Evolutionary conservation across 345 rosid genomes (phyloP), one percentile per base, ranked within the genome.

Genomic region (Bruguiera gymnorhiza): DNA sequence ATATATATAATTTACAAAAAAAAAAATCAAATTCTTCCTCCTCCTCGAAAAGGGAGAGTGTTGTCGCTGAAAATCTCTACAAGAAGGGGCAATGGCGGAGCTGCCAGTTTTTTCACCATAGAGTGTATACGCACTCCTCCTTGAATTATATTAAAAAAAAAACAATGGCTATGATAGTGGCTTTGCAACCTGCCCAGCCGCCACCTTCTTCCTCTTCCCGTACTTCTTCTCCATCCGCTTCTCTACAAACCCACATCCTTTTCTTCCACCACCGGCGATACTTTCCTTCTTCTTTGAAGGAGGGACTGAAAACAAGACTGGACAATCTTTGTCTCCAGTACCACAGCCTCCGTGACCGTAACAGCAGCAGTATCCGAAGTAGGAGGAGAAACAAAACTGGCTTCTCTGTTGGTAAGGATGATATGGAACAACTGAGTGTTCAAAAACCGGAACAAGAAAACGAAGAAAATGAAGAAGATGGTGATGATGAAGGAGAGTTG

Each of bases 381-480:
- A 34, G 54, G 48, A 62, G 65, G 65, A 10, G 62, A 66, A 37
- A 48, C 37, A 60, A 57, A 60, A 62, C 23, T 46, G 26, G 78
- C 60, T 52, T 69, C 18, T 72, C 68, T 29, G 79, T 58, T 18
- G 83, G 83, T 31, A 70, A 72, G 65, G 82, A 81, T 64, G 84
- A 80, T 54, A 43, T 71, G 24, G 84, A 79, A 64, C 62, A 79
- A 64, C 62, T 76, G 50, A 65, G 75, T n/a, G 66, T 78, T 26
- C 64, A 15, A 67, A 68, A 72, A 18, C 64, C 63, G 10, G 70
- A 62, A 34, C 66, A 66, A 10, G 60, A 70, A 21, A 70, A 60
- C 1, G 69, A 63, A 7, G 72, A 76, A 5, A 77, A 66, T 15
- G 54, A 75, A 16, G 74, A 67, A 1, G 68, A 39, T 26, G 60